phyloP scores from a whole-genome alignment of 2,329 filamentous ascomycete genomes.

The Hypoxylon sp. region DNA sequence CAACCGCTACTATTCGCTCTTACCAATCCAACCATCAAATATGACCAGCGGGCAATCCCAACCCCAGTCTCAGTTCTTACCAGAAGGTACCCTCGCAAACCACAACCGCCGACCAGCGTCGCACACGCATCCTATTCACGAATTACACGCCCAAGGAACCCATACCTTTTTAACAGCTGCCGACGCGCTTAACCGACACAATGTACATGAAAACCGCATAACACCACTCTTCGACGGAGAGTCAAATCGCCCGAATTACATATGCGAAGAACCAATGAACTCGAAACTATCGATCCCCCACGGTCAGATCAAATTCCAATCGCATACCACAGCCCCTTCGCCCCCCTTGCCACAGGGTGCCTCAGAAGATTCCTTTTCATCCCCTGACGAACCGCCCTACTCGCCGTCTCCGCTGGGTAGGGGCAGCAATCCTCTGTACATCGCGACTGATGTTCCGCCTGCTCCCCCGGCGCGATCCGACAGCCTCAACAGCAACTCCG shows the following conservation, averaged over 20 bases:
- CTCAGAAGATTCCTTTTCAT: constrained; percentile 33
- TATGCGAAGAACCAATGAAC: constrained; percentile 39
- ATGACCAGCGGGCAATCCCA: constrained; percentile 49
- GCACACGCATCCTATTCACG: constrained; percentile 26
- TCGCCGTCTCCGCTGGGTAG: constrained; percentile 40
- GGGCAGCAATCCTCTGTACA: constrained; percentile 50
- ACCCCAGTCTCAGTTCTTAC: constrained; percentile 45
- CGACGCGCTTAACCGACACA: constrained; percentile 48
- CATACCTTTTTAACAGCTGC: constrained; percentile 41
- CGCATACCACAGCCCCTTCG: constrained; percentile 57
- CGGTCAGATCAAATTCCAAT: constrained; percentile 53
- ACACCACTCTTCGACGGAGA: constrained; percentile 36
- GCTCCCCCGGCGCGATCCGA: constrained; percentile 48
- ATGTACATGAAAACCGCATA: constrained; percentile 45
- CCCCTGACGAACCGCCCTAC: constrained; percentile 37
- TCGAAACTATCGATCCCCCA: constrained; percentile 40
- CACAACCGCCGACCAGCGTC: constrained; percentile 39
- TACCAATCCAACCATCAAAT: constrained; percentile 40
- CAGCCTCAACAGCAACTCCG: constrained; percentile 55
- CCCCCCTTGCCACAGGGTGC: constrained; percentile 47
- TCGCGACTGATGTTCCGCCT: constrained; percentile 55
- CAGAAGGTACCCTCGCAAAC: constrained; percentile 46
- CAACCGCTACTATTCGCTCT: constrained; percentile 34
- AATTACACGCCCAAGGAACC: constrained; percentile 38
- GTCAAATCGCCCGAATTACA: constrained; percentile 23